Conservation (phyloP, 176 grass and related monocot genomes). For the Olyra latifolia region DNA sequence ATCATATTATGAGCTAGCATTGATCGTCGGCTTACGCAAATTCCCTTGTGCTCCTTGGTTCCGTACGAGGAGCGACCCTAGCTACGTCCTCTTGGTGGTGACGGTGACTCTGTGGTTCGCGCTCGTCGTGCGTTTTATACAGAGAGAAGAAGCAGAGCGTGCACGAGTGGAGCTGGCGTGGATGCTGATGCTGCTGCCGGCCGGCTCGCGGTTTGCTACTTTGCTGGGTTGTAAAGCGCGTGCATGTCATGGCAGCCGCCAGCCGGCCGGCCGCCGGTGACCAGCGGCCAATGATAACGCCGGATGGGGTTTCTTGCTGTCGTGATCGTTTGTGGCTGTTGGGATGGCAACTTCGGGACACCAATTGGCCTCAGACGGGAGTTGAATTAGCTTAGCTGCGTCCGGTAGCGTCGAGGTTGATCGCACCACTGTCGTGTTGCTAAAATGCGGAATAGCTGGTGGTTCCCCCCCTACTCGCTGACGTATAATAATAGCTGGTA, state of each 20-base stretch:
- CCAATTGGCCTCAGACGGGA: background rate
- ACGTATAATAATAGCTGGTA: too few relatives aligned
- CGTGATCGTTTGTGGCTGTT: background rate
- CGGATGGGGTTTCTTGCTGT: background rate
- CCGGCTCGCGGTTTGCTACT: conserved; percentile 13
- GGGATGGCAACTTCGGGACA: background rate
- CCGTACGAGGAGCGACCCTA: background rate
- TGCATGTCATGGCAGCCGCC: background rate
- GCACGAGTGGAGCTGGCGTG: background rate
- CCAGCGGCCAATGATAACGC: background rate
- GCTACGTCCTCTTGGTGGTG: background rate
- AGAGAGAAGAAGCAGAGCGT: background rate
- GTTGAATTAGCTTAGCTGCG: background rate
- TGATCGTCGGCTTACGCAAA: background rate
- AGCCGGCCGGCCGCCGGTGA: background rate
- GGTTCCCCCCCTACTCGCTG: too few relatives aligned
- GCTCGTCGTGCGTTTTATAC: background rate
- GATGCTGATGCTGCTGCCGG: background rate
- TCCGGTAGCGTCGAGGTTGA: background rate
- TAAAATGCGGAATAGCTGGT: background rate
- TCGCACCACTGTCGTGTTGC: background rate
- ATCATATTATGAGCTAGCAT: background rate
- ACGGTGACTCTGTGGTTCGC: too few relatives aligned
- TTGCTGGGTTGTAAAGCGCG: background rate
- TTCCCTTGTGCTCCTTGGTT: background rate